Base-by-base conservation (phyloP, 345 rosid genomes). In the Salix viminalis region DNA sequence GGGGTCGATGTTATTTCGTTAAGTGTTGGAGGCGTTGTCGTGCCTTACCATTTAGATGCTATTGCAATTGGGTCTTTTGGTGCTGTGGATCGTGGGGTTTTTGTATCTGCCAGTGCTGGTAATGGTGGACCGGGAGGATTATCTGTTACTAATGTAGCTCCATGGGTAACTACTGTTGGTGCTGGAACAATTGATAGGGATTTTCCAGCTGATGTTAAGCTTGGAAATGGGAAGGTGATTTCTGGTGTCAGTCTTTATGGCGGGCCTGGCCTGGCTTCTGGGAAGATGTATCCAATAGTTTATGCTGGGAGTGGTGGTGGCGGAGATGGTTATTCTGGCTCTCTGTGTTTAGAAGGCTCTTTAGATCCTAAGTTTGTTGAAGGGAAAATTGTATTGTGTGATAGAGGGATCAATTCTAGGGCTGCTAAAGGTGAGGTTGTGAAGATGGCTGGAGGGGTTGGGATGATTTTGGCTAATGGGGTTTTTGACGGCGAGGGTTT, bases 41-140 rank as follows among this genome's bases (percentile, higher is more conserved):
- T 81, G 23, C 84, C 84, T 2, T 81, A 77, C 48, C 70, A 77
- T n/a, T 46, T 81, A 15, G 84, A 81, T n/a, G 76, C 84, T 12
- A 81, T 81, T 34, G 81, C 84, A 0, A 81, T 81, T 6, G 84
- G 81, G 0, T 54, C 84, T 3, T 81, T 81, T 5, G 84, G 81
- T 0, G 84, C 84, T 0, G 19, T 64, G 58, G 84, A 81, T 54
- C 79, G 72, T 1, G 84, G 84, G 9, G 71, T 81, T 41, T 81
- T 81, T 58, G 84, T 81, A 16, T 81, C 84, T 12, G 79, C 84
- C 0, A 77, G 81, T 6, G 84, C 84, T 15, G 84, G 84, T 6
- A 81, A 81, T 18, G 84, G 84, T 19, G 84, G 84, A 7, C 84
- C 84, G 1, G 84, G 84, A 19, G 84, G 81, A 1, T 75, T 77